Base-by-base conservation (phyloP, 371 early-diverging fungal genomes). In the Circinella umbellata region DNA sequence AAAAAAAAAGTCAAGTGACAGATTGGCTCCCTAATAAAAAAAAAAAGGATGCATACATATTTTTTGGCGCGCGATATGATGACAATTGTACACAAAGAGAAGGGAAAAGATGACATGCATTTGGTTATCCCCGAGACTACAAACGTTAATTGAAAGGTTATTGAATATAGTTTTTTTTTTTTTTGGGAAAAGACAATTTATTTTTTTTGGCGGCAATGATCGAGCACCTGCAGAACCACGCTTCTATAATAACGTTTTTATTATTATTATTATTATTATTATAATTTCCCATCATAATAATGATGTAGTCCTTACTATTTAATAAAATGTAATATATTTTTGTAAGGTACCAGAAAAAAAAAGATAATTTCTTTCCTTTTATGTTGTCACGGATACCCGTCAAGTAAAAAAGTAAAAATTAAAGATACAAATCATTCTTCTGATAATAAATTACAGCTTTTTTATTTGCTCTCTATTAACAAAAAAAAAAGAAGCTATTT, bases 61-160 rank as follows among this genome's bases (percentile, higher is more conserved):
- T 61, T 27, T 51, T 61, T 61, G 62, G 62, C 62, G 62, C 42
- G 62, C 62, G 62, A 61, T 61, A 57, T 57, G 57, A 57, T 57
- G 57, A 57, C 57, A 57, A 57, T 27, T 27, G 27, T 6, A 57
- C 27, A 7, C 6, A 11, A 42, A 42, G 11, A 42, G 11, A 42
- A 11, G 42, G 42, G 42, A 3, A 42, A 42, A 9, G 3, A 42
- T 42, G 11, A 37, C n/a, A 57, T 57, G 57, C 57, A 57, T 57
- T 57, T 18, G 1, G 54, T 8, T 5, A 13, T 57, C 57, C 5
- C 20, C 27, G 57, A 57, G 57, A 57, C 35, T 57, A 27, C 27
- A 57, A 27, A 57, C 57, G 53, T 53, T 53, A 42, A 42, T 42
- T 42, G 42, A 42, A 42, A 17, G 15, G 51, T 15, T 51, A 5